Conservation (phyloP, 2,329 filamentous ascomycete genomes). For the Botrytis aclada region DNA sequence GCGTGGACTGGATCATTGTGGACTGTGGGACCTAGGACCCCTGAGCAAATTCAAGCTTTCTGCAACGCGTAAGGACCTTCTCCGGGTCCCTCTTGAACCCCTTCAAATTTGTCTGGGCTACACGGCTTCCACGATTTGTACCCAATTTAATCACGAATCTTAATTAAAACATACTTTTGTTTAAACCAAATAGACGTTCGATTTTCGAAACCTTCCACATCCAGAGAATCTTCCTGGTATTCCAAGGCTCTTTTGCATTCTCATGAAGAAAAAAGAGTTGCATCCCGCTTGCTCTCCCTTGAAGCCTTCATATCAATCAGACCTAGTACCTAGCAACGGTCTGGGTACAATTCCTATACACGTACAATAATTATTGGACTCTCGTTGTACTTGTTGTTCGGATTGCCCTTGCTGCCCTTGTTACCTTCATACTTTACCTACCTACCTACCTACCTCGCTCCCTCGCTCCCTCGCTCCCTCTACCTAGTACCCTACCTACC, state of each 20-base stretch:
- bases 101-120: background rate
- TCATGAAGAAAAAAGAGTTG: background rate
- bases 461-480: background rate
- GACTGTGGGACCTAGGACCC: background rate
- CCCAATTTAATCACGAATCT: background rate
- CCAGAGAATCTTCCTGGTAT: background rate
- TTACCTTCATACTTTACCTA: background rate
- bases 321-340: background rate
- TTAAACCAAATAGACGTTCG: background rate
- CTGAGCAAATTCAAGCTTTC: slow-evolving; percentile 17
- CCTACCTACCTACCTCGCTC: background rate
- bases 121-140: background rate
- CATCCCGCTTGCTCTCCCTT: background rate
- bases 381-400: background rate
- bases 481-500: background rate
- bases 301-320: background rate
- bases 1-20: background rate
- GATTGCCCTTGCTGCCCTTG: background rate
- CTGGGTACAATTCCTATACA: no score
- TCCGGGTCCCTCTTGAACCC: background rate
- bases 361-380: no score
- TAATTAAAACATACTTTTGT: background rate
- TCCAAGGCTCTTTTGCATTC: background rate
- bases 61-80: slow-evolving; percentile 2
- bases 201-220: background rate